These are phyloP conservation scores for Acacia confusa DNA, from an alignment of 306 rosid genomes.

Conservation along the genomic window DNA sequence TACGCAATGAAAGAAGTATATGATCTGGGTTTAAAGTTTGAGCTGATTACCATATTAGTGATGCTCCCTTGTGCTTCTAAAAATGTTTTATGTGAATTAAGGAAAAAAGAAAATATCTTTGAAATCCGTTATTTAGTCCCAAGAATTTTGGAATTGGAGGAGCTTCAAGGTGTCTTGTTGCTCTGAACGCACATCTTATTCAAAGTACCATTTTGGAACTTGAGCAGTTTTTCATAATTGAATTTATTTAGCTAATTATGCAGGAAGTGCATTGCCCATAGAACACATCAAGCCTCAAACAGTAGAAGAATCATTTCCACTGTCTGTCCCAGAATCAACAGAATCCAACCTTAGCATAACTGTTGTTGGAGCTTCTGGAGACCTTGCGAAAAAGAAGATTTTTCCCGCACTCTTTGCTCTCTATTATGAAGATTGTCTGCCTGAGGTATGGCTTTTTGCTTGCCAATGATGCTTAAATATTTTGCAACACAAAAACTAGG, in stretches of 20 bases:
- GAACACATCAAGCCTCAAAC: constrained; percentile 43
- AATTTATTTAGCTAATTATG: constrained; percentile 15
- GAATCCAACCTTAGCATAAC: constrained; percentile 77
- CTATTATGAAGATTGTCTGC: constrained; percentile 84
- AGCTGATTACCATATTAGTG: background rate
- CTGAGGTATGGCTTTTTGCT: constrained; percentile 55
- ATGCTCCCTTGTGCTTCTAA: background rate
- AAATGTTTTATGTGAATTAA: background rate
- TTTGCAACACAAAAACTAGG: constrained; percentile 20
- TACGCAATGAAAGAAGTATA: background rate
- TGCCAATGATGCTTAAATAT: constrained; percentile 15
- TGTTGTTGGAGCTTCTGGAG: constrained; percentile 98
- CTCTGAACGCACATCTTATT: background rate
- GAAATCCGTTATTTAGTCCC: background rate
- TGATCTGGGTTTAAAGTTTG: background rate
- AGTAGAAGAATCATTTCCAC: constrained; percentile 41
- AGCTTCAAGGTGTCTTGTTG: background rate
- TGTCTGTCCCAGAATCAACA: constrained; percentile 38
- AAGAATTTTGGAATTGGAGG: background rate
- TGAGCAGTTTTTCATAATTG: constrained; percentile 4
- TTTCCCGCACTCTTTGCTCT: constrained; percentile 98
- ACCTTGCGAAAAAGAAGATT: constrained; percentile 95
- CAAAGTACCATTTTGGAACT: constrained; percentile 4
- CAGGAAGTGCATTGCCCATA: constrained; percentile 52
- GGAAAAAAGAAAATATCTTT: background rate